These are phyloP conservation scores for Eruca vesicaria DNA, from an alignment of 441 rosid species.

Conservation along the genomic window DNA sequence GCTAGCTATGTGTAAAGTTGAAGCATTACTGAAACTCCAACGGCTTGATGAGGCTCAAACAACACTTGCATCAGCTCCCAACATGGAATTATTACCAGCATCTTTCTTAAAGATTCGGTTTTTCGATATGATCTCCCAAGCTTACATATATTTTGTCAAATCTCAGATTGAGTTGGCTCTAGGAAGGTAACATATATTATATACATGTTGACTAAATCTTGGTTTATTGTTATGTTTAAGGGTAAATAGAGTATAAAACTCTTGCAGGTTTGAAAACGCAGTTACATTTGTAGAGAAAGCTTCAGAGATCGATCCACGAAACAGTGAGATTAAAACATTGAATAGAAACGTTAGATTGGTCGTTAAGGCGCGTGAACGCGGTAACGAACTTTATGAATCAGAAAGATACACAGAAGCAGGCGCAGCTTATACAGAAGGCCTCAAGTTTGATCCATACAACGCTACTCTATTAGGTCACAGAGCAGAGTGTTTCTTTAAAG, in stretches of 20 bases:
- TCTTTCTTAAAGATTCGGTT: conserved; percentile 46
- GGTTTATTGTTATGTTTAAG: not conserved
- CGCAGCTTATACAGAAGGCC: conserved; percentile 81
- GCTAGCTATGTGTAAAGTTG: conserved; percentile 86
- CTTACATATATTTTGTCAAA: conserved; percentile 63
- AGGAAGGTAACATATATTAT: too few species aligned
- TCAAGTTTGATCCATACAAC: conserved; percentile 70
- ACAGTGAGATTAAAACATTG: conserved; percentile 58
- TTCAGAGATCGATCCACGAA: conserved; percentile 58
- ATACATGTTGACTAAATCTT: not conserved
- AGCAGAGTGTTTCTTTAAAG: conserved; percentile 88
- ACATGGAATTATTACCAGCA: conserved; percentile 37
- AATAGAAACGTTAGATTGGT: conserved; percentile 59
- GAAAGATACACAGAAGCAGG: conserved; percentile 40
- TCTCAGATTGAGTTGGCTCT: conserved; percentile 84
- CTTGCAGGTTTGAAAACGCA: conserved; percentile 87
- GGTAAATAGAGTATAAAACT: conserved; percentile 25
- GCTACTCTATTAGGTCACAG: conserved; percentile 69
- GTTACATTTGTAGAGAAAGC: conserved; percentile 73
- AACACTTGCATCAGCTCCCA: conserved; percentile 45
- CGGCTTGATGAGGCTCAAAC: conserved; percentile 73
- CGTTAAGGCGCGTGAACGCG: conserved; percentile 72
- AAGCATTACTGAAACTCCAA: conserved; percentile 74
- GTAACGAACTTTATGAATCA: conserved; percentile 52
- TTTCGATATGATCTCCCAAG: conserved; percentile 80